phyloP scores from a whole-genome alignment of 1,284 basidiomycete genomes.

The Microbotryum saponariae region DNA sequence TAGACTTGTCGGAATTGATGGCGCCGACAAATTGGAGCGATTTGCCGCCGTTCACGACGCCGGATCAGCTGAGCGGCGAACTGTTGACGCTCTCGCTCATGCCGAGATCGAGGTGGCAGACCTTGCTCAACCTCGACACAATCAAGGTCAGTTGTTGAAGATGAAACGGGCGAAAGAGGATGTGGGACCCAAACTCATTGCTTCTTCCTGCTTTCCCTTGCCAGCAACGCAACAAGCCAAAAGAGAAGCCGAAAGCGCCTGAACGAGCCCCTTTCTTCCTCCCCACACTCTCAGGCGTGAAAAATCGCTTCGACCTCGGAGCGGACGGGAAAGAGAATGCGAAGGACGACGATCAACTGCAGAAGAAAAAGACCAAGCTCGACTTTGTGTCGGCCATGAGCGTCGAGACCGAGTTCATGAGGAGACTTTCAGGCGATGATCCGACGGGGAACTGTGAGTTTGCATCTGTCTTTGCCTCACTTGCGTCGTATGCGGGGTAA shows the following conservation, averaged over 20 bases:
- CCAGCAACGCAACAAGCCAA: constrained; percentile 90
- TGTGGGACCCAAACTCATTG: neutral
- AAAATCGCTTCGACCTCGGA: constrained; percentile 62
- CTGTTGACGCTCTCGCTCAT: constrained; percentile 85
- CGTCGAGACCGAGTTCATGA: constrained; percentile 65
- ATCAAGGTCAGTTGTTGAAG: constrained; percentile 61
- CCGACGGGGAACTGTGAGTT: constrained; percentile 61
- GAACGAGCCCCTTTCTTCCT: constrained; percentile 97
- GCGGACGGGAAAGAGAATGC: constrained; percentile 41
- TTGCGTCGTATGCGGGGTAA: neutral
- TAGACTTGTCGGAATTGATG: constrained; percentile 19
- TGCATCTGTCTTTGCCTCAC: neutral
- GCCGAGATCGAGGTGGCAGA: constrained; percentile 91
- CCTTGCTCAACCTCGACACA: constrained; percentile 87
- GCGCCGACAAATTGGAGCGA: constrained; percentile 42
- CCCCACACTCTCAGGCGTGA: constrained; percentile 75
- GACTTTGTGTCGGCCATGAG: constrained; percentile 50
- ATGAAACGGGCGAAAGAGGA: neutral
- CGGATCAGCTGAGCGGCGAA: constrained; percentile 74
- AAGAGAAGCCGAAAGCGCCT: constrained; percentile 86
- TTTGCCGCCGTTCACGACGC: constrained; percentile 58
- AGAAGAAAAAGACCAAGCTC: constrained; percentile 49
- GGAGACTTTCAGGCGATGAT: constrained; percentile 55
- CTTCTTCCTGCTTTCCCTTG: neutral
- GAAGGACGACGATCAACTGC: constrained; percentile 45